Evolutionary conservation across 805 yeast genomes (phyloP).

Genomic region (Cyberlindnera veronae): DNA sequence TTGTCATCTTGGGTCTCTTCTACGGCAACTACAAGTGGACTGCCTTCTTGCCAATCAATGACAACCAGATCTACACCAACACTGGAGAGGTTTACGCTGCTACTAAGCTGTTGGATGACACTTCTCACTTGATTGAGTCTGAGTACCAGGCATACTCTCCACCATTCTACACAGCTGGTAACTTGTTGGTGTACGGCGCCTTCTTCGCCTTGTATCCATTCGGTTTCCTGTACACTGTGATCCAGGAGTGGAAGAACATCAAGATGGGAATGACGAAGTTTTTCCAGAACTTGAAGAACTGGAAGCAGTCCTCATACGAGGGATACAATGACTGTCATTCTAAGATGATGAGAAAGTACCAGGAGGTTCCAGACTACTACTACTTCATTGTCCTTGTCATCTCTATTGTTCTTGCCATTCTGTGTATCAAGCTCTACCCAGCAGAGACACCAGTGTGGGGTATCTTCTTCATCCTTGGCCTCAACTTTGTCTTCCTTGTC

Average conservation of each 20-base stretch:
- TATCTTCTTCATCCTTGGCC: conserved; percentile 48
- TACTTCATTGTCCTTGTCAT: conserved; percentile 38
- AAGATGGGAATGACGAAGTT: conserved; percentile 5
- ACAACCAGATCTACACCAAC: conserved; percentile 49
- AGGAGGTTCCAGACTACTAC: conserved; percentile 57
- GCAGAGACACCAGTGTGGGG: conserved; percentile 62
- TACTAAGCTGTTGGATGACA: conserved; percentile 36
- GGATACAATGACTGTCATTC: conserved; percentile 42
- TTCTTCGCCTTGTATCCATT: conserved; percentile 46
- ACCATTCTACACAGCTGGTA: conserved; percentile 65
- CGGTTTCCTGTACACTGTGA: conserved; percentile 43
- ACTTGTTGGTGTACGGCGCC: conserved; percentile 55
- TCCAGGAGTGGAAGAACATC: conserved; percentile 41
- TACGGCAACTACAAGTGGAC: conserved; percentile 40
- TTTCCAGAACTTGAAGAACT: conserved; percentile 3
- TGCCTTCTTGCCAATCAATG: conserved; percentile 39
- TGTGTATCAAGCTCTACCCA: conserved; percentile 43
- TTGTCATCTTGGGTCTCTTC: conserved; percentile 35
- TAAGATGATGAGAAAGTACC: conserved; percentile 52
- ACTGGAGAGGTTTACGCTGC: conserved; percentile 46
- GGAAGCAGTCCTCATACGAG: conserved; percentile 5
- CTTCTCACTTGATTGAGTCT: conserved; percentile 5
- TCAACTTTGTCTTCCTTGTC: conserved; percentile 47
- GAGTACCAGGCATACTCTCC: conserved; percentile 55
- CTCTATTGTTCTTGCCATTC: conserved; percentile 44